Base-by-base conservation (phyloP, 2,329 filamentous ascomycete genomes). In the Leptoxyphium fumago region DNA sequence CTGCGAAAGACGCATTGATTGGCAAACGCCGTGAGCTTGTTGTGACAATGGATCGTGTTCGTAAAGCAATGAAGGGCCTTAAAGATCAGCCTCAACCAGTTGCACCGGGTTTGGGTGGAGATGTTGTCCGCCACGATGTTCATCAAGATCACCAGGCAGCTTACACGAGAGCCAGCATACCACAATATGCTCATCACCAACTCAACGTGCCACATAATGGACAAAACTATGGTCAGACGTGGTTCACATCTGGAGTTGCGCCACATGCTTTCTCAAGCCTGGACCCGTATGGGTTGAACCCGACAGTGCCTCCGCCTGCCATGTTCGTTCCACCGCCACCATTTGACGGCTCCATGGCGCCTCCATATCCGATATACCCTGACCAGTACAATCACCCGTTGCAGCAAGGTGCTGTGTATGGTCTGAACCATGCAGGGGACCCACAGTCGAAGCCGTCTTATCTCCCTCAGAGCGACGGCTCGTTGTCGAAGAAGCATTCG, bases 11-110 rank as follows among this genome's bases (percentile, higher is more conserved):
- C 9, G 54, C 55, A 30, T 53, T 64, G 8, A 46, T 61, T 29
- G 48, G 51, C 28, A 58, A 55, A 46, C 60, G 60, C 34, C 54
- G 57, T 21, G 55, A 61, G 36, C 50, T 63, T 17, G 55, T 62
- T 42, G 51, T 43, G 32, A 48, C 48, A 17, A 48, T 59, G 48
- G 61, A 64, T 52, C 52, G 53, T 29, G 51, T 63, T 14, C 61
- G 61, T 41, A 58, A 56, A 45, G 54, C 56, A 5, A 45, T 62
- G 45, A 62, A 62, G 41, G 50, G 48, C 26, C 48, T 64, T 38
- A 56, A 55, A 45, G 54, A 53, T 17, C 47, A 50, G 32, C 46
- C 54, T 14, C 46, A 39, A 15, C 32, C 41, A 18, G 29, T 40
- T 10, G 17, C 26, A 40, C 41, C 38, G 17, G 21, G 21, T 26